Percentiles rank a stretch among this genome's conserved stretches.
Evolutionary conservation across 129 eudicot genomes (phyloP).

Genomic region (Helianthus tuberosus): DNA sequence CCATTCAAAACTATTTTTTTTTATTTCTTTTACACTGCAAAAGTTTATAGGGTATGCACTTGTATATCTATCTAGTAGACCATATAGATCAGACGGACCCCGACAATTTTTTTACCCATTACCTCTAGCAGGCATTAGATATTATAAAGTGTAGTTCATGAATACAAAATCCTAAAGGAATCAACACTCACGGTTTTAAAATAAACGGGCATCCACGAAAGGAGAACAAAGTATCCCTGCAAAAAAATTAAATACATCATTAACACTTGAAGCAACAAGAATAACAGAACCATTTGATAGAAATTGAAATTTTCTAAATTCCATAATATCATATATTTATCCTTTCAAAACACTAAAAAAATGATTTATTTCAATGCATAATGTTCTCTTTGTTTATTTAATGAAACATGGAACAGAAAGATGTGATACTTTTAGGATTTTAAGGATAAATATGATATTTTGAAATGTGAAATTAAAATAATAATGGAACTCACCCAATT

Average conservation of each 20-base stretch:
- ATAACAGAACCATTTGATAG: background rate
- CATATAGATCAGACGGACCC: background rate
- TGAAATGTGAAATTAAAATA: background rate
- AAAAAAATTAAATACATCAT: slow-evolving; percentile 20
- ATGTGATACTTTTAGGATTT: background rate
- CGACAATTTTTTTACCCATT: background rate
- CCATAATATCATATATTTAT: background rate
- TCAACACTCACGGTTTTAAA: slow-evolving; percentile 81
- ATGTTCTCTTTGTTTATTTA: background rate
- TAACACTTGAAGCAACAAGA: background rate
- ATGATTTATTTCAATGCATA: background rate
- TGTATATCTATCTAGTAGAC: background rate
- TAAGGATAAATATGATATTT: background rate
- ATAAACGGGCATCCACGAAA: slow-evolving; percentile 99
- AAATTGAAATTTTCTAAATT: background rate
- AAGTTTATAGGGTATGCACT: background rate
- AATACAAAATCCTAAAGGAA: slow-evolving; percentile 5
- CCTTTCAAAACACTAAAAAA: background rate
- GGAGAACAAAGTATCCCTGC: slow-evolving; percentile 99
- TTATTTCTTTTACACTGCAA: background rate
- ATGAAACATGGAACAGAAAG: background rate
- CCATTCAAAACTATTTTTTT: background rate
- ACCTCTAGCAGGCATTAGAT: background rate
- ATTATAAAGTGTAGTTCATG: background rate
- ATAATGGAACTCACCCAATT: slow-evolving; percentile 67